These are phyloP conservation scores for Metschnikowia gelsemii DNA, from an alignment of 805 yeast genomes.

Conservation along the genomic window DNA sequence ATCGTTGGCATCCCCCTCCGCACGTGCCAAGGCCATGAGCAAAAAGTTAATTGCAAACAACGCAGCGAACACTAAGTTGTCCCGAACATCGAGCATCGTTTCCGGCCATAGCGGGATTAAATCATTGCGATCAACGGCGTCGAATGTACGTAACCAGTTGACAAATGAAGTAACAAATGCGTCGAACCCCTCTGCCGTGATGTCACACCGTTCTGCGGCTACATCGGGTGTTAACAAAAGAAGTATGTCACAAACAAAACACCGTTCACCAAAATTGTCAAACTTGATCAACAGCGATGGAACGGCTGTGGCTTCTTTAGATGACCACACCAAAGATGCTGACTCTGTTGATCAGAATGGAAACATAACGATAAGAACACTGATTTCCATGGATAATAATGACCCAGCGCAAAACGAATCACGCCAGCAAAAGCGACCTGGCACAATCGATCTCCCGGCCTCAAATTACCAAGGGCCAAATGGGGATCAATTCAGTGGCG, in stretches of 20 bases:
- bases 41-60: slow-evolving; percentile 23
- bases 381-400: slow-evolving; percentile 5
- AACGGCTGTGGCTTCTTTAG: slow-evolving; percentile 43
- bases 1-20: slow-evolving; percentile 55
- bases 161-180: slow-evolving; percentile 5
- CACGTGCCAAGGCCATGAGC: slow-evolving; percentile 47
- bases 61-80: slow-evolving; percentile 11
- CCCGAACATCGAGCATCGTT: slow-evolving; percentile 16
- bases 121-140: slow-evolving; percentile 11
- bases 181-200: slow-evolving; percentile 7
- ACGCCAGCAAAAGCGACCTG: background rate
- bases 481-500: slow-evolving; percentile 5
- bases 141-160: slow-evolving; percentile 10
- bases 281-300: slow-evolving; percentile 48
- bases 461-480: slow-evolving; percentile 1
- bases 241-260: slow-evolving; percentile 33
- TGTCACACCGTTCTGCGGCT: slow-evolving; percentile 13
- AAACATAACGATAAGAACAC: slow-evolving; percentile 12
- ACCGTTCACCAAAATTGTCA: slow-evolving; percentile 37
- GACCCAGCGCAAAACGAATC: background rate
- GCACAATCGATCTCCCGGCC: slow-evolving; percentile 4
- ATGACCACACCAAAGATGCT: slow-evolving; percentile 19
- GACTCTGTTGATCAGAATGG: slow-evolving; percentile 15
- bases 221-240: slow-evolving; percentile 25
- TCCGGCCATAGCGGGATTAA: slow-evolving; percentile 16